A percentile compares a stretch with the other conserved stretches of the same genome.
Conservation (phyloP, 441 rosid species). For the Pelargonium myrrhifolium region DNA sequence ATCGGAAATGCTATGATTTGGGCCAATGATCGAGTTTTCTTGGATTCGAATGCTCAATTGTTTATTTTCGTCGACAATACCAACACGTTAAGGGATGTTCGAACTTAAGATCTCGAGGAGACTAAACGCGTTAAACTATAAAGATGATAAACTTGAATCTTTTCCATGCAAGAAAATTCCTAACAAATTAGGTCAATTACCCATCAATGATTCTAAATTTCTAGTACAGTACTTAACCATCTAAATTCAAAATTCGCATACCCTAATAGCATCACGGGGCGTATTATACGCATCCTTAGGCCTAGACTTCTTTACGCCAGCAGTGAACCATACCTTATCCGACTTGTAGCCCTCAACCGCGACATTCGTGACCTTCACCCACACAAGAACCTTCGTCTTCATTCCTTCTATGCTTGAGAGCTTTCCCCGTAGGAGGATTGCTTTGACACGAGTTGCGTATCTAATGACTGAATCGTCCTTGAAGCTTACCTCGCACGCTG, state of each 20-base stretch:
- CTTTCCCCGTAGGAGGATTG: slow-evolving; percentile 62
- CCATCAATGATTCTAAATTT: too few relatives aligned
- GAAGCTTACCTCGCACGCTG: slow-evolving; percentile 68
- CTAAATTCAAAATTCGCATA: slow-evolving; percentile 48
- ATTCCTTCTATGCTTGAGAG: slow-evolving; percentile 78
- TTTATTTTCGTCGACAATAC: too few relatives aligned
- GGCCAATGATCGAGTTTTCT: too few relatives aligned
- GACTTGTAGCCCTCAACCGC: slow-evolving; percentile 68
- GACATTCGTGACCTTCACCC: slow-evolving; percentile 79
- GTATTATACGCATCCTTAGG: slow-evolving; percentile 55
- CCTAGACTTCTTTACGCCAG: slow-evolving; percentile 83
- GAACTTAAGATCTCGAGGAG: too few relatives aligned
- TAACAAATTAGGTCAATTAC: too few relatives aligned
- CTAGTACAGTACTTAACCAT: too few relatives aligned
- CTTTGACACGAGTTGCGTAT: slow-evolving; percentile 77
- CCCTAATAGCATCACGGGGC: slow-evolving; percentile 54
- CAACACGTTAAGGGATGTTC: too few relatives aligned
- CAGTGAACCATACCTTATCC: slow-evolving; percentile 90
- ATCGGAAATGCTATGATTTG: too few relatives aligned
- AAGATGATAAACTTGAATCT: too few relatives aligned
- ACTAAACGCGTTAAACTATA: too few relatives aligned
- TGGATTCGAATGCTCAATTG: too few relatives aligned
- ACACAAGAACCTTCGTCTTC: slow-evolving; percentile 87
- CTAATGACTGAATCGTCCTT: slow-evolving; percentile 73
- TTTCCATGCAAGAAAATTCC: too few relatives aligned